A percentile compares a stretch with the other conserved stretches of the same genome.
These are phyloP conservation scores for Aspergillus luchuensis DNA, from an alignment of 2,329 filamentous ascomycete genomes.

Conservation along the genomic window DNA sequence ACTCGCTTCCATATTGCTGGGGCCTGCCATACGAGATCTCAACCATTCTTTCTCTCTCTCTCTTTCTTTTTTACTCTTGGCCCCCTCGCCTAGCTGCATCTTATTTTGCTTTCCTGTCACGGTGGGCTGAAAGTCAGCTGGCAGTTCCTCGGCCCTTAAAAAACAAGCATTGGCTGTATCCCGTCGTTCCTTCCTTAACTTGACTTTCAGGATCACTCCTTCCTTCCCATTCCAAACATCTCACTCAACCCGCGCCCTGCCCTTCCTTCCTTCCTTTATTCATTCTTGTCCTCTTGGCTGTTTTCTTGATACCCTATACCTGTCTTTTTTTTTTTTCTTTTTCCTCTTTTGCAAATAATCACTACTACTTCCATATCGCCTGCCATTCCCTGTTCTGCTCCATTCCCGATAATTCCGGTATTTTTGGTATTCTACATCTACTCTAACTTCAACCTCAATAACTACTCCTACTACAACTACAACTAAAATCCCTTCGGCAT, in stretches of 20 bases:
- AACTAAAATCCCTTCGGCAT: neutral
- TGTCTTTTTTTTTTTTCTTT: neutral
- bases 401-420: neutral
- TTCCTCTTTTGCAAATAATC: neutral
- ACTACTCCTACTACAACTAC: too few relatives aligned
- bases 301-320: neutral
- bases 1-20: neutral
- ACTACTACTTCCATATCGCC: neutral
- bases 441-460: too few relatives aligned
- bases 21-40: neutral
- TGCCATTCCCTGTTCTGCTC: neutral
- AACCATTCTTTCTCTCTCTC: neutral
- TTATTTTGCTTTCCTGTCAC: too few relatives aligned
- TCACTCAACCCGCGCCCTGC: neutral
- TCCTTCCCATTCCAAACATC: neutral
- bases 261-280: neutral
- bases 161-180: neutral
- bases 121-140: too few relatives aligned
- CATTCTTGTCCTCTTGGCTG: neutral
- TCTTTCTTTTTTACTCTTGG: neutral
- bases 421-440: neutral
- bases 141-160: too few relatives aligned
- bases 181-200: neutral
- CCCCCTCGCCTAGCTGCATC: neutral
- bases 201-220: too few relatives aligned